Conservation (phyloP, 345 rosid genomes). For the Melaleuca quinquenervia region DNA sequence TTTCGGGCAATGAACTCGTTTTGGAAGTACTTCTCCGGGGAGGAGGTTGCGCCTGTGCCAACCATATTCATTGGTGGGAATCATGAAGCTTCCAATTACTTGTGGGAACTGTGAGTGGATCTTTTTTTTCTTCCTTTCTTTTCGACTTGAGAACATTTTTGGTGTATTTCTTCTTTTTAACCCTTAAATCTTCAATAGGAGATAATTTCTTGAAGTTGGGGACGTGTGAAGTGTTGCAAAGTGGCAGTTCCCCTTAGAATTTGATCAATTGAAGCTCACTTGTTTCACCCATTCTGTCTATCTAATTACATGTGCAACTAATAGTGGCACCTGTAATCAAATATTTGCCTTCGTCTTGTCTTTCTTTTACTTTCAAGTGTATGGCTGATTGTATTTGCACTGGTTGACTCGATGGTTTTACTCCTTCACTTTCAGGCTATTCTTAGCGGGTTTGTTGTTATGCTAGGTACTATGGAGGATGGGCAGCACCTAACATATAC, state of each 20-base stretch:
- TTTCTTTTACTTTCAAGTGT: background rate
- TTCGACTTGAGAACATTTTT: background rate
- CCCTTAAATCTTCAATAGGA: background rate
- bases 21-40: slow-evolving; percentile 89
- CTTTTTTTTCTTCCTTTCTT: background rate
- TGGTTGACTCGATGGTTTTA: background rate
- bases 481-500: slow-evolving; percentile 81
- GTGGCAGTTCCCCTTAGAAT: background rate
- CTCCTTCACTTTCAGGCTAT: background rate
- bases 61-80: slow-evolving; percentile 95
- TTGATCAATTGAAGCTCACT: background rate
- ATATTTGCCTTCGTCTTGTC: background rate
- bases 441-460: slow-evolving; percentile 1
- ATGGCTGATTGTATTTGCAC: background rate
- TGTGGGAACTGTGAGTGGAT: slow-evolving; percentile 75
- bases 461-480: slow-evolving; percentile 87
- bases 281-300: background rate
- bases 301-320: background rate
- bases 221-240: background rate
- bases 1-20: slow-evolving; percentile 78
- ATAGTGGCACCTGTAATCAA: background rate
- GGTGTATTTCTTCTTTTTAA: background rate
- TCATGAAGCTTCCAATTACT: slow-evolving; percentile 94
- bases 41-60: slow-evolving; percentile 70
- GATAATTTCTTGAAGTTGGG: background rate